Conservation (phyloP, 345 rosid species). For the Melastoma malabathricum region DNA sequence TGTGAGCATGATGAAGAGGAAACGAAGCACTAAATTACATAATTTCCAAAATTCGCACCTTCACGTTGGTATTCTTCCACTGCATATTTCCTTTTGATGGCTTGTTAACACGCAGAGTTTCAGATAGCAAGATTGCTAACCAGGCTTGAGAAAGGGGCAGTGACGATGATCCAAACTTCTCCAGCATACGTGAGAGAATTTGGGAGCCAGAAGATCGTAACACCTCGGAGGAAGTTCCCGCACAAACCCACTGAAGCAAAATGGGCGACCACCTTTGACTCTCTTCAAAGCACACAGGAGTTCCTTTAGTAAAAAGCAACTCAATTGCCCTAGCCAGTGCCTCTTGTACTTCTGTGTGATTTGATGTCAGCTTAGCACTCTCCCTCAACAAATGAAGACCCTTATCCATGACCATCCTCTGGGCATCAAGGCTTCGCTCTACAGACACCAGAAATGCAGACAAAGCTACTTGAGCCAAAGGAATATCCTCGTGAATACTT, state of each 20-base stretch:
- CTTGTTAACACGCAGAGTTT: conserved; percentile 44
- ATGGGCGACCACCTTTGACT: conserved; percentile 87
- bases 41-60: conserved; percentile 28
- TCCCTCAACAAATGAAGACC: conserved; percentile 86
- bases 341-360: conserved; percentile 69
- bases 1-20: background rate
- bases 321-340: conserved; percentile 78
- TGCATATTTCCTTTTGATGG: conserved; percentile 38
- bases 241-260: conserved; percentile 72
- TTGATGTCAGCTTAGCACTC: conserved; percentile 48
- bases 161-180: conserved; percentile 60
- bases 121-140: conserved; percentile 64
- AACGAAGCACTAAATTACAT: background rate
- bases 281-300: conserved; percentile 71
- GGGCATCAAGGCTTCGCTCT: conserved; percentile 63
- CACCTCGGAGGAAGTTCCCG: conserved; percentile 42
- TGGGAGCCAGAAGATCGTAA: conserved; percentile 57
- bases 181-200: conserved; percentile 74
- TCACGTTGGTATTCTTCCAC: conserved; percentile 48
- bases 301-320: conserved; percentile 46
- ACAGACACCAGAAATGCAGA: conserved; percentile 78
- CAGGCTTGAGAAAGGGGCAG: conserved; percentile 90
- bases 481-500: conserved; percentile 64
- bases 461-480: conserved; percentile 70
- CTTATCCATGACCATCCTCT: conserved; percentile 54